A percentile compares a stretch with the other conserved stretches of the same genome.
phyloP scores from a whole-genome alignment of 1,284 basidiomycete species.

The Leccinum insolens region DNA sequence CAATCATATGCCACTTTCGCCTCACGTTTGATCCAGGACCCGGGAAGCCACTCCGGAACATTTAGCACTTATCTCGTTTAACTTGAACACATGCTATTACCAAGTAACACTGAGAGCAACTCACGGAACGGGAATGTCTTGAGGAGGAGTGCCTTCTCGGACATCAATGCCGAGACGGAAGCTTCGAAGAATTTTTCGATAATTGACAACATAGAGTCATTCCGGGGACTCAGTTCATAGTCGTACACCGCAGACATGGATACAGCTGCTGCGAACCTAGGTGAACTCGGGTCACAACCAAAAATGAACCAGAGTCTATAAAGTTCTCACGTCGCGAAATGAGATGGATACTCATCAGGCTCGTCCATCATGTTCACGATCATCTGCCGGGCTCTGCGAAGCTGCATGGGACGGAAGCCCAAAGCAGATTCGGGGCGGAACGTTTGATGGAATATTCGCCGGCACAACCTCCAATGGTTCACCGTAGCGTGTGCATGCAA shows the following conservation, averaged over 20 bases:
- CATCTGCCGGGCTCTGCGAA: not conserved
- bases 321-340: not conserved
- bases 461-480: conserved; percentile 12
- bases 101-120: not conserved
- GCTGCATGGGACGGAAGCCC: not conserved
- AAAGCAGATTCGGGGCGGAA: not conserved
- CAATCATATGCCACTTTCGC: conserved; percentile 5
- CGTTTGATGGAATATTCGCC: not conserved
- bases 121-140: not conserved
- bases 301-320: not conserved
- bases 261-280: not conserved
- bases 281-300: not conserved
- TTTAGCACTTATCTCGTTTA: conserved; percentile 8
- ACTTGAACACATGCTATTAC: not conserved
- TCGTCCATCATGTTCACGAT: not conserved
- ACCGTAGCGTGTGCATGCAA: conserved; percentile 15
- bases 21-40: conserved; percentile 7
- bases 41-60: conserved; percentile 20
- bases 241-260: not conserved
- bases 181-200: not conserved
- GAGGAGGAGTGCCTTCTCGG: not conserved
- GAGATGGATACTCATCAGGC: not conserved
- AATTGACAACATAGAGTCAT: conserved; percentile 6
- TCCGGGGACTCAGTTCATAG: not conserved
- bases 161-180: not conserved